Base-by-base conservation (phyloP, 176 grass and related monocot genomes). In the Alopecurus myosuroides region DNA sequence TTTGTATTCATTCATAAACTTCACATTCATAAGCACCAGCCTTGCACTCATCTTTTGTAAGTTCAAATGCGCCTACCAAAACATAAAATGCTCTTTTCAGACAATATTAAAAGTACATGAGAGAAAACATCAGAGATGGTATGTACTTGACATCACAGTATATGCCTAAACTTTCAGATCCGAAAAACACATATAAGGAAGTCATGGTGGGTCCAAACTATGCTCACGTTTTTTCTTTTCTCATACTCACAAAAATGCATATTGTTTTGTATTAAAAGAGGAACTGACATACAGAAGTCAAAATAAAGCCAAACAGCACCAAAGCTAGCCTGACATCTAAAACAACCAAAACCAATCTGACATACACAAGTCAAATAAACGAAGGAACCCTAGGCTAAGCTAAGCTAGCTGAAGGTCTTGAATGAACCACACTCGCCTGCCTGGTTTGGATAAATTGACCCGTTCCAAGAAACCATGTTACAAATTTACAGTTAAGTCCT, bases 1-100 rank as follows among this genome's bases (percentile, higher is more conserved):
- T n/a, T n/a, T n/a, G n/a, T n/a, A n/a, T n/a, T n/a, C n/a, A n/a
- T n/a, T n/a, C n/a, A n/a, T n/a, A n/a, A n/a, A n/a, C n/a, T n/a
- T n/a, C n/a, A n/a, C n/a, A n/a, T n/a, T n/a, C n/a, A n/a, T n/a
- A 95, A 76, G 91, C 89, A 85, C 96, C 96, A 89, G 96, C 89
- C 84, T 92, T 98, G 71, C 82, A 95, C 69, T 95, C 96, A 82
- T 98, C 93, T 81, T 85, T 66, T 90, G 95, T 95, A 77, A 98
- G 91, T 84, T 95, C 88, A 77, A 98, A 92, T 73, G 85, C 69
- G 18, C 93, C 96, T 98, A 77, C 39, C 42, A n/a, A 40, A 84
- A 77, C 26, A 30, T 25, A 78, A 28, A 18, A n/a, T 7, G 15
- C 42, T 72, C 9, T 4, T 45, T 74, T 67, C 45, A 85, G 22